Evolutionary conservation across 2,329 filamentous ascomycete species (phyloP).

Genomic region (Seiridium unicorne): DNA sequence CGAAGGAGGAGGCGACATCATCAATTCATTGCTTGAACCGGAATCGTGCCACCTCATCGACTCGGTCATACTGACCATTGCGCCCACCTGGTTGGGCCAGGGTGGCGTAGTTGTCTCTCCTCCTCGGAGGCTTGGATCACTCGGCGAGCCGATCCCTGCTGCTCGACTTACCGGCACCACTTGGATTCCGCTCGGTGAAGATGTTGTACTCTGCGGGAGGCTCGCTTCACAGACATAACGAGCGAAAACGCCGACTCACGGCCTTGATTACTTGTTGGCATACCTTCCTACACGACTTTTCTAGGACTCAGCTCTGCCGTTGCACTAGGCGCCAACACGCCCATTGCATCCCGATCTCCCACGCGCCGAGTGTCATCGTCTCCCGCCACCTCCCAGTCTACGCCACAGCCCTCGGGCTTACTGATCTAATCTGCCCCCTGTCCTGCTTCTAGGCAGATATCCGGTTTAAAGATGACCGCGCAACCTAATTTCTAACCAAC

Average conservation of each 20-base stretch:
- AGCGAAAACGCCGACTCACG: background rate
- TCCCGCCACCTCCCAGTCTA: no score
- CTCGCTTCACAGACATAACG: constrained; percentile 28
- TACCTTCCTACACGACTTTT: no score
- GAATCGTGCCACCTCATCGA: constrained; percentile 63
- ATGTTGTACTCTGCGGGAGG: constrained; percentile 77
- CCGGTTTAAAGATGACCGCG: constrained; percentile 24
- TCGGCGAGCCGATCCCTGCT: constrained; percentile 55
- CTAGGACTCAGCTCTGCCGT: background rate
- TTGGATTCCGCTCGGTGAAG: constrained; percentile 79
- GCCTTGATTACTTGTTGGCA: no score
- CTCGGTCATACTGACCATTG: constrained; percentile 83
- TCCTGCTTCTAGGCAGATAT: no score
- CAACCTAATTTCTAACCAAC: constrained; percentile 42
- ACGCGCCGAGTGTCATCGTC: no score
- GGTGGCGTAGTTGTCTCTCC: constrained; percentile 81
- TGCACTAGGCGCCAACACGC: background rate
- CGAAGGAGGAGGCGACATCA: constrained; percentile 80
- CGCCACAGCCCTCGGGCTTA: no score
- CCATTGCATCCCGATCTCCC: no score
- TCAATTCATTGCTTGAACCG: constrained; percentile 74
- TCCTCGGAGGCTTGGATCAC: constrained; percentile 47
- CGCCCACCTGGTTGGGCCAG: constrained; percentile 84
- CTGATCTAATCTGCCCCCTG: no score
- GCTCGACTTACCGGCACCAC: constrained; percentile 64